A percentile compares a stretch with the other conserved stretches of the same genome.
Conservation (phyloP, 192 early-diverging fungal species). For the Dissophora globulifera region DNA sequence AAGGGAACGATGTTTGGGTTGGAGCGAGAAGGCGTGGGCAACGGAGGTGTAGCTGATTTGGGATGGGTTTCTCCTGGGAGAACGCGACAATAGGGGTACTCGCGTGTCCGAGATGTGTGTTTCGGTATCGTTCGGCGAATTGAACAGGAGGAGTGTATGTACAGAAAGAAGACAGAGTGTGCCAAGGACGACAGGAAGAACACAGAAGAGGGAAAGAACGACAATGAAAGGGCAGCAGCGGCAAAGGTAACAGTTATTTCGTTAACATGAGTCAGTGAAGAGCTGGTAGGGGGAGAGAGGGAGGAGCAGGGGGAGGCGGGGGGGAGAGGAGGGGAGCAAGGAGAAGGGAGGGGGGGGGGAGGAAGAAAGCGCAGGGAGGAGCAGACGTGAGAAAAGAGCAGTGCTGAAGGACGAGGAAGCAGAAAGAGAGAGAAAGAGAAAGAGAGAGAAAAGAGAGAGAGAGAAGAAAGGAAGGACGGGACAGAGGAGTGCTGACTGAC, state of each 20-base stretch:
- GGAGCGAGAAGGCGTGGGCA: too few species aligned
- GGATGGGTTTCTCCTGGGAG: too few species aligned
- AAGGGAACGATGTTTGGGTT: too few species aligned
- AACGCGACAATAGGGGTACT: too few species aligned
- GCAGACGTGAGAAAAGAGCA: background rate
- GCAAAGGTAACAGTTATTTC: conserved; percentile 29
- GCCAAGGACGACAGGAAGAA: background rate
- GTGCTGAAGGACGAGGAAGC: background rate
- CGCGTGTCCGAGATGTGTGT: too few species aligned
- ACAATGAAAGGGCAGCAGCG: background rate
- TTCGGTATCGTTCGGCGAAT: too few species aligned
- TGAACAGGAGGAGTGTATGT: conserved; percentile 3
- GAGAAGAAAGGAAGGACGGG: too few species aligned
- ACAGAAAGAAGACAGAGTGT: background rate
- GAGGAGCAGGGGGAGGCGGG: background rate
- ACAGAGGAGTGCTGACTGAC: too few species aligned
- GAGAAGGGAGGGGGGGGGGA: background rate
- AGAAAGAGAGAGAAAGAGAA: conserved; percentile 5
- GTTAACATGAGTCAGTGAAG: conserved; percentile 23
- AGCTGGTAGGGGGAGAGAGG: too few species aligned
- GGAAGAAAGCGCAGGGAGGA: too few species aligned
- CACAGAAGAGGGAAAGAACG: background rate
- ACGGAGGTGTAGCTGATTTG: too few species aligned
- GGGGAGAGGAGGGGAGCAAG: background rate
- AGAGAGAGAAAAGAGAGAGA: background rate